phyloP scores from a whole-genome alignment of 441 rosid genomes.

The Erodium texanum region DNA sequence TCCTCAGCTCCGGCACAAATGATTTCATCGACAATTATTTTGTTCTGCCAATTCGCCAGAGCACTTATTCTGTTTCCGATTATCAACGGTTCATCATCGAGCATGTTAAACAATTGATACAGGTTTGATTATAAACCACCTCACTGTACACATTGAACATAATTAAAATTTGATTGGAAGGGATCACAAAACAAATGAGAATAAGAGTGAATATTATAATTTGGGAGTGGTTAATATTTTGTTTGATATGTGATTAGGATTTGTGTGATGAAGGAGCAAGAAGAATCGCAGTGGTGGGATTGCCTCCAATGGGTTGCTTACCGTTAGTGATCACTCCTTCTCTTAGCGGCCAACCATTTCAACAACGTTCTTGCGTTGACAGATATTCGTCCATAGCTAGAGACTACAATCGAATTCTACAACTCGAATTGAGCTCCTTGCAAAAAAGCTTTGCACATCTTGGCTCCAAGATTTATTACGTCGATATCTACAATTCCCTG shows the following conservation, averaged over 20 bases:
- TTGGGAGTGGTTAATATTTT: too few species aligned
- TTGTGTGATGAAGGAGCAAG: constrained; percentile 59
- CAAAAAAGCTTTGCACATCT: constrained; percentile 21
- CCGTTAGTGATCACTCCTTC: constrained; percentile 61
- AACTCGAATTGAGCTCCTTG: constrained; percentile 32
- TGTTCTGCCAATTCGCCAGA: constrained; percentile 43
- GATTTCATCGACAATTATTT: constrained; percentile 67
- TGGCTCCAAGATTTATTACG: constrained; percentile 28
- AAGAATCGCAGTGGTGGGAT: constrained; percentile 30
- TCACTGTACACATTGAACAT: too few species aligned
- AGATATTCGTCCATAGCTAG: constrained; percentile 31
- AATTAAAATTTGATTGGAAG: too few species aligned
- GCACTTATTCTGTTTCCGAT: constrained; percentile 33
- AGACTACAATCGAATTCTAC: constrained; percentile 42
- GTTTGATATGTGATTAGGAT: constrained; percentile 24
- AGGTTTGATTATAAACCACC: constrained; percentile 46
- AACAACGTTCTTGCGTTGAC: constrained; percentile 46
- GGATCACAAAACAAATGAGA: too few species aligned
- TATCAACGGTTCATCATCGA: constrained; percentile 51
- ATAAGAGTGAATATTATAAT: too few species aligned
- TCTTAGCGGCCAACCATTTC: constrained; percentile 40
- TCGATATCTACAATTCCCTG: constrained; percentile 35
- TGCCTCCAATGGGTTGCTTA: constrained; percentile 78
- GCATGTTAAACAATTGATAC: constrained; percentile 30
- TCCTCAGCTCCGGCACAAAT: constrained; percentile 64